Evolutionary conservation across 768 basidiomycete genomes (phyloP).

Genomic region (Leccinum incarnatum): DNA sequence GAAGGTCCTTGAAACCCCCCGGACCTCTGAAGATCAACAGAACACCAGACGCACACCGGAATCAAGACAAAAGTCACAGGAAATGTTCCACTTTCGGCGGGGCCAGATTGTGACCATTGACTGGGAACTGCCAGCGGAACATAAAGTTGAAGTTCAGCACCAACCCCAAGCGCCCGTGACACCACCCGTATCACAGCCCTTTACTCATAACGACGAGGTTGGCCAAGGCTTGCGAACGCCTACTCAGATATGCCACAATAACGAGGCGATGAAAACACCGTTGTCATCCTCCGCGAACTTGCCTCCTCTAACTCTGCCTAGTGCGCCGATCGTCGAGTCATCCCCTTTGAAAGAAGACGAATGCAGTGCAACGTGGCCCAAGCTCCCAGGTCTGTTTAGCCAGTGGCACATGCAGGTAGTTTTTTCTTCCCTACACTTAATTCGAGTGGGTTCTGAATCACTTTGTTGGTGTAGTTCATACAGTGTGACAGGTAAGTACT

Average conservation of each 20-base stretch:
- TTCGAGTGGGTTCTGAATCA: neutral
- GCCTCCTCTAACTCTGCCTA: neutral
- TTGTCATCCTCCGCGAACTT: neutral
- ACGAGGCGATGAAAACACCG: neutral
- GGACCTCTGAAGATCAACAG: neutral
- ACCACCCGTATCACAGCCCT: neutral
- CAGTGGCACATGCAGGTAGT: constrained; percentile 26
- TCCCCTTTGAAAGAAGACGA: constrained; percentile 1
- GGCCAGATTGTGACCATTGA: constrained; percentile 15
- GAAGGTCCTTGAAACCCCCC: neutral
- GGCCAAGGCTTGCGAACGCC: neutral
- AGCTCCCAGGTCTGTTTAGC: constrained; percentile 5
- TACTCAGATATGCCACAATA: neutral
- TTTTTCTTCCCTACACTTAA: neutral
- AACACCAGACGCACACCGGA: neutral
- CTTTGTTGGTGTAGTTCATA: constrained; percentile 25
- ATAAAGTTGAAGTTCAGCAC: neutral
- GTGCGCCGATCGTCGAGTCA: neutral
- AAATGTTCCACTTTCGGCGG: constrained; percentile 13
- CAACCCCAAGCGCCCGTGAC: neutral
- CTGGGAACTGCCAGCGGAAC: neutral
- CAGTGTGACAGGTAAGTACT: constrained; percentile 34
- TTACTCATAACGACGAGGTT: neutral
- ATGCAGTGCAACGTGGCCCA: constrained; percentile 14
- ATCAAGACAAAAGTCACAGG: neutral